Base-by-base conservation (phyloP, 2,329 filamentous ascomycete species). In the Mollisia scopiformis region DNA sequence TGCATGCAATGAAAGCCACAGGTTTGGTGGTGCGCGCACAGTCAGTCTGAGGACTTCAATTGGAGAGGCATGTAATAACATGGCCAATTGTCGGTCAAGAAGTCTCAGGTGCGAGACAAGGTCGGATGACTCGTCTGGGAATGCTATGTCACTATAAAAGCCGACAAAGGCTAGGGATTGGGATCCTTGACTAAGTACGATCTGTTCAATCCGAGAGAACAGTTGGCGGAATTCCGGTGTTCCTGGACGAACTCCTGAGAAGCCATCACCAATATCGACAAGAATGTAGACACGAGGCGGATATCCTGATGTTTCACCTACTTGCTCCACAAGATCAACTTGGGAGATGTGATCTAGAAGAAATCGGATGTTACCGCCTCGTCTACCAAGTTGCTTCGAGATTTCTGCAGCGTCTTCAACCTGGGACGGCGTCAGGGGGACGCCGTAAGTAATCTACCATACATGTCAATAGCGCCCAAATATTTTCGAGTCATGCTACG, bases 301-400 rank as follows among this genome's bases (percentile, higher is more conserved):
- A 16, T 30, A 55, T n/a, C 52, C 35, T 2, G 35, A n/a, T 4
- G 28, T 5, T 28, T 19, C 10, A 3, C 21, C 21, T 16, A 55
- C 23, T 41, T 28, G 35, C 21, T 55, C 31, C 25, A 55, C 14
- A 43, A 43, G 73, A 1, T 77, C 71, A 1, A 90, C 71, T 69
- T 91, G 88, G n/a, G 79, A 78, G 0, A 80, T 76, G 72, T 92
- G 84, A 72, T 93, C 90, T 58, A 92, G 78, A 68, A 93, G 84
- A 3, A 55, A 25, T 10, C 33, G 25, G 6, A 92, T 78, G 11
- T 82, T 80, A 21, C 92, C 73, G 13, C 80, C 79, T 13, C 77
- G 76, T 0, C 81, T 71, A 1, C 86, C 84, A 1, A 92, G 79
- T 2, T 77, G 65, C 5, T 76, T 72, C 3, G 83, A 82, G 4